Base-by-base conservation (phyloP, 257 asterid species). In the Verbena officinalis region DNA sequence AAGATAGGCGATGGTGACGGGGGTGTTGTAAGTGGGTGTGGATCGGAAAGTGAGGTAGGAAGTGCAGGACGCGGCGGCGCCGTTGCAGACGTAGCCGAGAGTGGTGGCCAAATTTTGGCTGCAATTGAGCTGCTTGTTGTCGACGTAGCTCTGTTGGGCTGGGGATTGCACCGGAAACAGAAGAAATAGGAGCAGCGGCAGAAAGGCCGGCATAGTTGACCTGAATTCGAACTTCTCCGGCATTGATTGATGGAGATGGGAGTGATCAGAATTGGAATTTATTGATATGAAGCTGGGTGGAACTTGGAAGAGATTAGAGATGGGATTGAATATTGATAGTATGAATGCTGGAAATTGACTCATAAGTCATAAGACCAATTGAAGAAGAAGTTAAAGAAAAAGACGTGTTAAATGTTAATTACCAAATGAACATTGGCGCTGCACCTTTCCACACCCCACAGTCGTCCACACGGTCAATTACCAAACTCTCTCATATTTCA, bases 1-100 rank as follows among this genome's bases (percentile, higher is more conserved):
- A 48, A 84, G 86, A 19, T 62, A 38, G 14, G 79, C 83, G 55
- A 86, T 70, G 24, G 53, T 13, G 24, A 33, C 68, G 45, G 89
- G 81, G 50, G 1, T 75, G 70, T 81, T 81, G 91, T 81, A 84
- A 0, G 33, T 55, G 33, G 83, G 63, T 13, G 69, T 76, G 12
- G 89, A 58, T n/a, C 88, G 74, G 81, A 86, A 84, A n/a, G 95
- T 75, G 62, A 81, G 75, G 72, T 75, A 86, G 19, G 95, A 75
- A 23, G 62, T 22, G 79, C 91, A 83, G 15, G 78, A 59, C 13
- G 73, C 1, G 63, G 81, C 64, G 17, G 71, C 79, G 11, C 75
- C 78, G 65, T 83, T 83, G 75, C 90, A 86, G 40, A 67, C 50
- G 76, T 67, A 86, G 39, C 95, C 95, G 14, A 77, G 74, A 5